Base-by-base conservation (phyloP, 106 monocot genomes). In the Apostasia ramifera region DNA sequence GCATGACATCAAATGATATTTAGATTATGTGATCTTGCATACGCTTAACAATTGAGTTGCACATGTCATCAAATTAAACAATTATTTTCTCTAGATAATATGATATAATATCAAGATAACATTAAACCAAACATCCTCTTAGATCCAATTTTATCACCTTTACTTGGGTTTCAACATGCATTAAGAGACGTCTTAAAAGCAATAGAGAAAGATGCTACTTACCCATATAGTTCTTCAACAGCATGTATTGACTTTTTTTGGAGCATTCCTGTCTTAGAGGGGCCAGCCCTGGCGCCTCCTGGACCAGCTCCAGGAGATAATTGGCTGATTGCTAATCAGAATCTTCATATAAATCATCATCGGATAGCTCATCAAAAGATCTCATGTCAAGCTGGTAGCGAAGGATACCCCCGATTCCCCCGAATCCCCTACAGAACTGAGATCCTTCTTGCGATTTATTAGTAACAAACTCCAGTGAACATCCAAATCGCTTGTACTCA, bases 351-450 rank as follows among this genome's bases (percentile, higher is more conserved):
- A 80, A 5, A 42, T 72, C 78, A 3, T 73, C 84, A 40, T 75
- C 72, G 6, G 81, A 86, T 5, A 61, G 59, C 66, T 86, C 85
- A 57, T 86, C 85, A 53, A 86, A 76, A 47, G 81, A 63, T 57
- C 85, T 75, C 72, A 86, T 76, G 12, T 86, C 81, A 53, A 86
- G 81, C 79, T 79, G 85, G 51, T 86, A 86, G 49, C 85, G 75
- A 43, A 76, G 66, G 1, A 76, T 76, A 5, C 75, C 75, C 2
- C 75, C 75, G 7, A 76, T 76, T 8, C 75, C 75, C 8, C 75
- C 75, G 54, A 76, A 76, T 6, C 75, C 75, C 61, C 75, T 48
- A 44, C 75, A 76, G 52, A 76, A 76, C 75, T 76, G 75, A 44
- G 75, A 76, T 2, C 75, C 75, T 54, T 76, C 75, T 50, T 76